phyloP scores from a whole-genome alignment of 2,329 filamentous ascomycete genomes.

The Sporothrix luriei region DNA sequence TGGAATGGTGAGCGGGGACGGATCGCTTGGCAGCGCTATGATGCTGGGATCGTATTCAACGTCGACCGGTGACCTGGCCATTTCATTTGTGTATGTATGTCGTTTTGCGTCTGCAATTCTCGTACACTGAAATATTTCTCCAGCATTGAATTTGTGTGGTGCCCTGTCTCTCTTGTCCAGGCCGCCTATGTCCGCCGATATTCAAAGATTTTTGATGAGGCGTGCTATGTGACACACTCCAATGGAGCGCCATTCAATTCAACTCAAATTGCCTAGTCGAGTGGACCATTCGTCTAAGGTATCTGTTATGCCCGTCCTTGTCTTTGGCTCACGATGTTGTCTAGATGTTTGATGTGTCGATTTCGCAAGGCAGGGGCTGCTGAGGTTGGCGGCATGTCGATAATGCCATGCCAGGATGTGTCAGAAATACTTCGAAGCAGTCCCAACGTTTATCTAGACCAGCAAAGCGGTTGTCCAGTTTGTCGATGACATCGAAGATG shows the following conservation, averaged over 20 bases:
- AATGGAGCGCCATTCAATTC: too few relatives aligned
- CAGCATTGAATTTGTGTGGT: background rate
- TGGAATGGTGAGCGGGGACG: conserved; percentile 1
- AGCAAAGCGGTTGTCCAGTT: background rate
- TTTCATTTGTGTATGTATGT: background rate
- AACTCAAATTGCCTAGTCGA: too few relatives aligned
- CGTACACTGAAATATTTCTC: background rate
- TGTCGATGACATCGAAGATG: background rate
- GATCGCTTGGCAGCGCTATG: conserved; percentile 18
- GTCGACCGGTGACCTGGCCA: background rate
- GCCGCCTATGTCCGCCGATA: background rate
- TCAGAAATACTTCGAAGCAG: background rate
- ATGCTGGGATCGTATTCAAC: conserved; percentile 2
- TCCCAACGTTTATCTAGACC: background rate
- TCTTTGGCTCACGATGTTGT: background rate
- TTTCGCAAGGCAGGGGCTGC: background rate
- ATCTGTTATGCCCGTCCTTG: background rate
- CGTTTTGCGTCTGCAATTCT: background rate
- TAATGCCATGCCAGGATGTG: too few relatives aligned
- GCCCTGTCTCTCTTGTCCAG: background rate
- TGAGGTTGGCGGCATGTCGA: background rate
- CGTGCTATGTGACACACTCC: too few relatives aligned
- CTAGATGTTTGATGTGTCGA: background rate
- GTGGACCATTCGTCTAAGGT: too few relatives aligned
- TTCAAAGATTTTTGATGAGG: background rate